Evolutionary conservation across 2,329 filamentous ascomycete species (phyloP), one percentile per base, ranked within the genome.

Genomic region (Nemania diffusa): DNA sequence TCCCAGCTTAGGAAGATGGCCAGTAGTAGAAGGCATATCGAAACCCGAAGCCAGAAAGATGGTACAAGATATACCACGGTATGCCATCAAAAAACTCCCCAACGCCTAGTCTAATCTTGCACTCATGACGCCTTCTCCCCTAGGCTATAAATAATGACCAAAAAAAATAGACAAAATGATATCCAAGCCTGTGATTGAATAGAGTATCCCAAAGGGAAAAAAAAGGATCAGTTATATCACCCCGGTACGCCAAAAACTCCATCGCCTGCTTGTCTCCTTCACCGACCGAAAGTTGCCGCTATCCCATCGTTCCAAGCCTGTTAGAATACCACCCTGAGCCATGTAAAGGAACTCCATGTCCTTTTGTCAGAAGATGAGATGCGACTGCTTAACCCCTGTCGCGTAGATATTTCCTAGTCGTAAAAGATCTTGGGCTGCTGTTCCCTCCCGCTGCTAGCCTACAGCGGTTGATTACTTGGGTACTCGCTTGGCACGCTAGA

Each of bases 401-500:
- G 40, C 52, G 26, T 27, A 15, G 27, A 17, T 27, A 34, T 22
- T 42, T 32, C 46, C 32, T 52, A 59, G 34, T 73, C 70, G 29
- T 69, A 69, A 17, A 64, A 73, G 22, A 71, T 69, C 6, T 48
- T 65, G 27, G 73, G 73, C 7, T 32, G 69, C 17, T 71, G 68
- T 46, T 73, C 64, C 5, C 60, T 62, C 15, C 60, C 68, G 48
- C 64, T 69, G 22, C 57, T 69, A 20, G 65, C 66, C 73, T 73
- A 76, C 5, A 68, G 73, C 20, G 72, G 71, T 27, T 74, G 69
- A 5, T 72, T 77, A 46, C 73, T 75, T 13, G 75, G 75, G 57
- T 76, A 77, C 55, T 77, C 75, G 63, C 73, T 75, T 8, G 75
- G 75, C 2, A 72, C 73, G 62, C 75, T 77, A 1, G 73, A 77